Evolutionary conservation across 768 basidiomycete species (phyloP).

Genomic region (Boletus vermiculosoides): DNA sequence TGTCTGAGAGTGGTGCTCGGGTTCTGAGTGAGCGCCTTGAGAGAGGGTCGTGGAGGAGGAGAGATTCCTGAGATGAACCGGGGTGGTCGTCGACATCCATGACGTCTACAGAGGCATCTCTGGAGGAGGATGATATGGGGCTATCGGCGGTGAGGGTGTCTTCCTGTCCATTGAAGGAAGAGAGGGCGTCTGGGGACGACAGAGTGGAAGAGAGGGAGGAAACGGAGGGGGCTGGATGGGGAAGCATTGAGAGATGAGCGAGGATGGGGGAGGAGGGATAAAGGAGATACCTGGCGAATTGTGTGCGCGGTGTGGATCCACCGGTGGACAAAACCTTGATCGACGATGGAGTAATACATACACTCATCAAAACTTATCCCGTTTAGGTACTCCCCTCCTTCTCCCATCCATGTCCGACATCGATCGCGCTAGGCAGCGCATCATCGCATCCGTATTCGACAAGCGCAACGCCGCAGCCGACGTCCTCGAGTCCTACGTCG

Average conservation of each 20-base stretch:
- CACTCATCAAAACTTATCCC: too few relatives aligned
- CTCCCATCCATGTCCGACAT: constrained; percentile 38
- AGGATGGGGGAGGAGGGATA: neutral
- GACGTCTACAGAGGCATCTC: constrained; percentile 32
- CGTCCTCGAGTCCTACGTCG: constrained; percentile 77
- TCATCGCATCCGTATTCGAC: constrained; percentile 82
- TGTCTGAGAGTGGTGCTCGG: constrained; percentile 23
- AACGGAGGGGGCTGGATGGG: constrained; percentile 17
- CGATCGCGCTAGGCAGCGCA: constrained; percentile 60
- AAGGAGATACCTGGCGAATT: constrained; percentile 10
- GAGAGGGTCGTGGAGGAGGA: constrained; percentile 23
- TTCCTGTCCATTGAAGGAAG: constrained; percentile 33
- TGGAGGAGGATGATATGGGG: constrained; percentile 33
- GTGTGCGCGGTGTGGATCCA: constrained; percentile 2
- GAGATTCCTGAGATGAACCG: constrained; percentile 28
- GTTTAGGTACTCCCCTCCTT: constrained; percentile 6
- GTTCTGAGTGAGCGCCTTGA: constrained; percentile 31
- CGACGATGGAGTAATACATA: too few relatives aligned
- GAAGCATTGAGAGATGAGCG: constrained; percentile 12
- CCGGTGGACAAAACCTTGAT: neutral
- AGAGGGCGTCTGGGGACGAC: constrained; percentile 32
- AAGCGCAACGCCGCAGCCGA: constrained; percentile 61
- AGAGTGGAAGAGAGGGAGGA: constrained; percentile 30
- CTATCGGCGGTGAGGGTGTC: constrained; percentile 30
- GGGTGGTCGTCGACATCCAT: constrained; percentile 28